Base-by-base conservation (phyloP, 768 basidiomycete species). In the Cyclocybe cylindracea region DNA sequence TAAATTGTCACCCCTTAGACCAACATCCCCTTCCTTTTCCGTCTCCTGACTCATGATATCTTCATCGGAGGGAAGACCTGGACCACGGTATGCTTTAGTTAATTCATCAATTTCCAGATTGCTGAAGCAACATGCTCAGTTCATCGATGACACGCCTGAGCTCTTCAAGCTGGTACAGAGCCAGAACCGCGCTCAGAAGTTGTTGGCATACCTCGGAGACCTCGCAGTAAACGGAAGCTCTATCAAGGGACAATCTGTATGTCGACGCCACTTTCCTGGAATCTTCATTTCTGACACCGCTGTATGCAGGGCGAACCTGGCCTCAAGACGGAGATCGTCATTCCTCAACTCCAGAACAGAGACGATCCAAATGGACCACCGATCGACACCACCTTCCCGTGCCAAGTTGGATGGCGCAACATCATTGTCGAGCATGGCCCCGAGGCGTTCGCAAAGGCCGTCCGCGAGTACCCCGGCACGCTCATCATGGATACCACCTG, bases 91-190 rank as follows among this genome's bases (percentile, higher is more conserved):
- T 38, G 59, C 57, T 8, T 18, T 7, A 39, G 9, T 29, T 18
- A 1, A 24, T 35, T 37, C 10, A 39, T 44, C 29, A 24, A 13
- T 16, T n/a, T 7, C 16, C 24, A 19, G 18, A 44, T 36, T 32
- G 43, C 38, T 35, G 46, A 14, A 18, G 35, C 35, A 44, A 53
- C 10, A 42, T 38, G 36, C 46, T 19, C 62, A 94, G 91, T 98
- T 99, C 79, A 98, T 99, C 71, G 97, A 99, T 64, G 97, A 99
- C 71, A 98, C 96, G 1, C 95, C 94, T n/a, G 94, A 98, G 66
- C 84, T 99, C 56, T 99, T 98, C 86, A 97, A 95, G 72, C 85
- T 99, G 50, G 95, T 99, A 6, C 90, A 93, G 63, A 94, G 89
- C 61, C 95, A 95, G 73, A 99, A 99, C 73, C 91, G 97, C 72